Evolutionary conservation across 1,139 yeast species (phyloP), one percentile per base, ranked within the genome.

Genomic region (Candida albicans): DNA sequence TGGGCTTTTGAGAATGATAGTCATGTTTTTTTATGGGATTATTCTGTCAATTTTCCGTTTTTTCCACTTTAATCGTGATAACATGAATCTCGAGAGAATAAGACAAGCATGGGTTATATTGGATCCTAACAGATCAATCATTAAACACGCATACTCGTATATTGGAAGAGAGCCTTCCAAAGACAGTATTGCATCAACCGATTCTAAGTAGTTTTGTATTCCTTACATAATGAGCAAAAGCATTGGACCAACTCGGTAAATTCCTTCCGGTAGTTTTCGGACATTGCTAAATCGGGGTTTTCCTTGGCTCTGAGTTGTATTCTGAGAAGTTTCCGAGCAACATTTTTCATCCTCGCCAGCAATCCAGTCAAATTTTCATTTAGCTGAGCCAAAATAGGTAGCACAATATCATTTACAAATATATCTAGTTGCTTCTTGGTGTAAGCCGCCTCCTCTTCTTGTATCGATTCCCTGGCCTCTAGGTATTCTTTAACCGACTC

Each of bases 1-100:
- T 25, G 47, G 54, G 4, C 28, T 64, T 4, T 52, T 65, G 35
- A 58, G 65, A 47, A 43, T 57, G 12, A 45, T 66, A 9, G 58
- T 64, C 2, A 56, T 62, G 4, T 66, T 62, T 42, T 33, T 66
- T 11, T 70, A 65, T 52, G 72, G 69, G 39, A 57, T 67, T 55
- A 44, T 68, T 24, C 53, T 56, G 37, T 56, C 58, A 27, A 49
- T 71, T 13, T 65, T 67, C 46, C 68, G 60, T 37, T 50, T 67
- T 32, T 64, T 64, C 56, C 63, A 59, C 40, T 70, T 66, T 50
- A 75, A 66, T 50, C 59, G 71, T 39, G 61, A 71, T 26, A 64
- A 68, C 36, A 65, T 76, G 75, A 70, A 77, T 52, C 56, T 70
- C 46, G 75, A 74, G 45, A 57, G 81, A 44, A 70, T 76, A 40